These are phyloP conservation scores for Paxillus involutus DNA, from an alignment of 768 basidiomycete genomes.

Conservation along the genomic window DNA sequence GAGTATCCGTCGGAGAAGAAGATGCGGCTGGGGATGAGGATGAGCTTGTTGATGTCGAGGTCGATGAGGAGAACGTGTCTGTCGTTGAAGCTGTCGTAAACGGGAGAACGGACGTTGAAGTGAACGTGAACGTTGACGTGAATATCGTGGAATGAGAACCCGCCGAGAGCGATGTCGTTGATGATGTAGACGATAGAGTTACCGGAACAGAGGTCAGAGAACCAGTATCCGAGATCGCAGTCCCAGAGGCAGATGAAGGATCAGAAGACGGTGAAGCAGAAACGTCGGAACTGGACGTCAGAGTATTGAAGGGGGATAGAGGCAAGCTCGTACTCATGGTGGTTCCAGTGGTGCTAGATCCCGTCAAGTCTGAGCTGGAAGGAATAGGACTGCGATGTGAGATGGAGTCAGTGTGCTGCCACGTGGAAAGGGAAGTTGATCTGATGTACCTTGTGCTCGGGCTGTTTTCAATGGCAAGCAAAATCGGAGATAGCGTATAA, in stretches of 20 bases:
- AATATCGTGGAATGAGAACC: not conserved
- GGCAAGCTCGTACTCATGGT: constrained; percentile 21
- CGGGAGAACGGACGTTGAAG: not conserved
- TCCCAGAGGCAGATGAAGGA: not conserved
- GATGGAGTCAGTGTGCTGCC: constrained; percentile 1
- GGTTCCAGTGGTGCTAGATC: constrained; percentile 3
- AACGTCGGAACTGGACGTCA: constrained; percentile 18
- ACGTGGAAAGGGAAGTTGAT: not conserved
- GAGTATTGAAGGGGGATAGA: not conserved
- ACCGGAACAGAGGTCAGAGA: not conserved
- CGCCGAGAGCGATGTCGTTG: not conserved
- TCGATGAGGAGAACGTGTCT: not conserved
- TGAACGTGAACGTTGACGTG: constrained; percentile 1
- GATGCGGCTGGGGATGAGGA: not conserved
- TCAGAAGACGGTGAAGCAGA: not conserved
- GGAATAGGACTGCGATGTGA: constrained; percentile 1
- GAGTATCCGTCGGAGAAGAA: not conserved
- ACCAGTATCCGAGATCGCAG: not conserved
- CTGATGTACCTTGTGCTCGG: constrained; percentile 8
- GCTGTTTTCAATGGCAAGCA: not conserved
- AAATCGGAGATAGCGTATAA: not conserved
- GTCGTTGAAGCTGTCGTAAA: not conserved
- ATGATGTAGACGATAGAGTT: not conserved
- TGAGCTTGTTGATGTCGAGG: not conserved
- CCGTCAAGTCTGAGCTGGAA: not conserved